Base-by-base conservation (phyloP, 306 rosid genomes). In the Glycine tomentella region DNA sequence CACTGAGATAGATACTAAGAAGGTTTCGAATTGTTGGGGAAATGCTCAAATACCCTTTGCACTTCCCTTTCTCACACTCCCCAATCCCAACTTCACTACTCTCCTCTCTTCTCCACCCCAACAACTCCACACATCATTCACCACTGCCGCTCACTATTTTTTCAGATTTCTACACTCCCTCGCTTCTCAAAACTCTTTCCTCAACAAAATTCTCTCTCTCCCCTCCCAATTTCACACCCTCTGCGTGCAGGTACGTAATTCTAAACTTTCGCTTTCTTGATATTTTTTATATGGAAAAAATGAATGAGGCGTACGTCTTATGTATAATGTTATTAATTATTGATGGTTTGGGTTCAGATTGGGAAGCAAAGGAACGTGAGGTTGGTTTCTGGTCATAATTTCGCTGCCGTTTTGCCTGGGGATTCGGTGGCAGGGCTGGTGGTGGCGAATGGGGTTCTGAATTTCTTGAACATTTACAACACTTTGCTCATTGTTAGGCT, bases 321-420 rank as follows among this genome's bases (percentile, higher is more conserved):
- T 25, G 31, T 25, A 25, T 25, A 25, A 25, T 25, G 31, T 25
- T 25, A 25, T 25, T 25, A 25, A 25, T 63, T 63, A 13, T 11
- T 34, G 3, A 13, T 64, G 34, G 31, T 80, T 74, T 72, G 4
- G 14, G 44, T 84, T 85, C 94, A 93, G 99, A 83, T 93, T 87
- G 85, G 89, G 48, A 89, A 76, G 59, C 56, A 63, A 44, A 79
- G 81, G 68, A 89, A 80, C 49, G 59, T 59, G 80, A 77, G 80
- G 40, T 69, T 53, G 72, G 13, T 90, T 61, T 51, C 81, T 20
- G 48, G 10, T 78, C 94, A 88, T 64, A 92, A 90, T 78, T 95
- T 95, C 34, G 98, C 98, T 3, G 98, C 98, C 0, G 92, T 95
- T 78, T 79, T 95, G 3, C 99, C 97, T 0, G 99, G 99, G 44